Evolutionary conservation across 2,329 filamentous ascomycete genomes (phyloP).

Genomic region (Colletotrichum chrysophilum): DNA sequence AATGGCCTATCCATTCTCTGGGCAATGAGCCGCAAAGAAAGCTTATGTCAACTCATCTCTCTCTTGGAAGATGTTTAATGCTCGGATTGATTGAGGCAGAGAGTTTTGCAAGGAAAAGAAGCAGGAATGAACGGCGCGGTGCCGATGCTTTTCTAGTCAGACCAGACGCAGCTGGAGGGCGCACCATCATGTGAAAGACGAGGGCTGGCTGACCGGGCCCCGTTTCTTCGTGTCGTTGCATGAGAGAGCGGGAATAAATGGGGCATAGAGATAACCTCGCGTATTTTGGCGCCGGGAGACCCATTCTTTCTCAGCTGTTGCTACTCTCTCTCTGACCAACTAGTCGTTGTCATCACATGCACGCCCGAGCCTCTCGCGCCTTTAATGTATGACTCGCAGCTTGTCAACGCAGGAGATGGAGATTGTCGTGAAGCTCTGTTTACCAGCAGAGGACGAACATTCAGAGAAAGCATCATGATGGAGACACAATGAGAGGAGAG

Average conservation of each 20-base stretch:
- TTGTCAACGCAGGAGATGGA: neutral
- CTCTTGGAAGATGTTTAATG: neutral
- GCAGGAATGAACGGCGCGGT: neutral
- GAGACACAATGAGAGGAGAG: neutral
- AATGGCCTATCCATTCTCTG: neutral
- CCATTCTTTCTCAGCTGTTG: neutral
- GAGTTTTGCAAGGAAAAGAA: neutral
- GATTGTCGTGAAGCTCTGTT: neutral
- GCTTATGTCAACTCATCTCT: neutral
- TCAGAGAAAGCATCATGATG: neutral
- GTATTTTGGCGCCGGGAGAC: neutral
- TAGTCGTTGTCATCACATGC: neutral
- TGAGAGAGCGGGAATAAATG: neutral
- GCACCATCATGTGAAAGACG: neutral
- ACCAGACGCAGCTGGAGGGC: neutral
- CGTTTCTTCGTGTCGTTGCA: neutral
- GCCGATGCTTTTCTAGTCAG: neutral
- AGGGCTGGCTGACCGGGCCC: neutral
- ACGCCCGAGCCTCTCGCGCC: neutral
- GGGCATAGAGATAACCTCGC: neutral
- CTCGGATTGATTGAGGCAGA: neutral
- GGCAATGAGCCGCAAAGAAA: neutral
- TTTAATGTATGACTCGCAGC: neutral
- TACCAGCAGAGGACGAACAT: neutral
- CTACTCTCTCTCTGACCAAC: neutral